A percentile compares a stretch with the other conserved stretches of the same genome.
Conservation (phyloP, 1,139 yeast species). For the Hansenula lynferdii region DNA sequence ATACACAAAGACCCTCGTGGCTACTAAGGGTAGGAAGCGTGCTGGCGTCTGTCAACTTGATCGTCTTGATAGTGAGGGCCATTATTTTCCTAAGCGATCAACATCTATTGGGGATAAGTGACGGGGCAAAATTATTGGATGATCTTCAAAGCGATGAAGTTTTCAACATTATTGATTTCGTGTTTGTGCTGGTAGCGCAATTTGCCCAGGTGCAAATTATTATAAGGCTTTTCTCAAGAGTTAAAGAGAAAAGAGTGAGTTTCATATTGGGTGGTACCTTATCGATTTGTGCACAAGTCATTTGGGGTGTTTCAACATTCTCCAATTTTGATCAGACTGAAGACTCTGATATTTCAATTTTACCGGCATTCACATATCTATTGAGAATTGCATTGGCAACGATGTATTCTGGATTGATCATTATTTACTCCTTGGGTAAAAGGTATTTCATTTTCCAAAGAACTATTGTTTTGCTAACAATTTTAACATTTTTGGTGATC, state of each 20-base stretch:
- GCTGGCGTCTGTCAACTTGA: conserved; percentile 49
- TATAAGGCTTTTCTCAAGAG: conserved; percentile 67
- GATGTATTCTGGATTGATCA: conserved; percentile 63
- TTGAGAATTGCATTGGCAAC: conserved; percentile 72
- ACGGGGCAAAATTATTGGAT: conserved; percentile 45
- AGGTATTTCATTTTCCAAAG: conserved; percentile 50
- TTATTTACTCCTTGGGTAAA: conserved; percentile 54
- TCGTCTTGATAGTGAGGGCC: conserved; percentile 44
- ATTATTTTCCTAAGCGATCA: conserved; percentile 41
- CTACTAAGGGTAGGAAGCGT: conserved; percentile 41
- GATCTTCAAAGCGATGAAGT: conserved; percentile 42
- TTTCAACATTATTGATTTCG: conserved; percentile 56
- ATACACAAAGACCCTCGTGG: conserved; percentile 48
- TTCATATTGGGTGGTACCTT: conserved; percentile 57
- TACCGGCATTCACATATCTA: conserved; percentile 77
- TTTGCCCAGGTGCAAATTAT: conserved; percentile 74
- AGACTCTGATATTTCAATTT: conserved; percentile 48
- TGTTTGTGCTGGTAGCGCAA: conserved; percentile 57
- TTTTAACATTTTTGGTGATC: conserved; percentile 54
- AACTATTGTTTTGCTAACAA: conserved; percentile 47
- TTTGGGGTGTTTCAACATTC: conserved; percentile 68
- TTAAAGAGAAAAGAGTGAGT: conserved; percentile 63
- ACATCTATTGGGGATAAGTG: conserved; percentile 51
- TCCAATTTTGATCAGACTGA: conserved; percentile 25
- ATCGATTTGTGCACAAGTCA: conserved; percentile 53